Base-by-base conservation (phyloP, 441 rosid species). In the Eutrema salsugineum region DNA sequence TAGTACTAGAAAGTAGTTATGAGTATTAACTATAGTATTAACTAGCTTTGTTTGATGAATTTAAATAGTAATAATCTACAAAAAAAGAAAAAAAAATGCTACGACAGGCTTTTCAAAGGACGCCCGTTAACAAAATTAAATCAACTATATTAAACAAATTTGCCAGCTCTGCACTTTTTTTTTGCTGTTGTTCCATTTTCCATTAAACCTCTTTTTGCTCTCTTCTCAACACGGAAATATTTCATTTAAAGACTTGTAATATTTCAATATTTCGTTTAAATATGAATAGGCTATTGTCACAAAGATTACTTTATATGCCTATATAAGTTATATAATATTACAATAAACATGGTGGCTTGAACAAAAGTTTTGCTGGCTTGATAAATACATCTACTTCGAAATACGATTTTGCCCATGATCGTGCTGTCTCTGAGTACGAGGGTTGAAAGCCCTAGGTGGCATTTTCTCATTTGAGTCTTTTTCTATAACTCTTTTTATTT, bases 341-440 rank as follows among this genome's bases (percentile, higher is more conserved):
- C 62, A 62, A 71, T 51, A 71, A 53, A 68, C 43, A 62, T 61
- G 61, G 65, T 75, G 70, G 59, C 69, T 67, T 62, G 27, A 68
- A 61, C 70, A 62, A 68, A 68, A 60, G 70, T 63, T 54, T 63
- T 27, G 79, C 70, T 75, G 79, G 70, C 75, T 70, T 76, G 79
- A 76, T 76, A 55, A 56, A 63, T 63, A 76, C 67, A 39, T 64
- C 28, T 63, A 32, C 20, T 5, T n/a, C 0, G 4, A 8, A 39
- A 3, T 71, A 63, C 71, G 51, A 30, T 11, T 30, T 19, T 47
- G 5, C 50, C 75, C 60, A 68, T 17, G n/a, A 20, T 48, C 50
- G 17, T 32, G 75, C 60, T 75, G 57, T 61, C 57, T 68, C 30
- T 35, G 72, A 58, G 20, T 58, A 20, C 36, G 61, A 66, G 53